Percentiles rank a stretch among this genome's conserved stretches.
Conservation (phyloP, 2,329 filamentous ascomycete genomes). For the Penicillium oxalicum region DNA sequence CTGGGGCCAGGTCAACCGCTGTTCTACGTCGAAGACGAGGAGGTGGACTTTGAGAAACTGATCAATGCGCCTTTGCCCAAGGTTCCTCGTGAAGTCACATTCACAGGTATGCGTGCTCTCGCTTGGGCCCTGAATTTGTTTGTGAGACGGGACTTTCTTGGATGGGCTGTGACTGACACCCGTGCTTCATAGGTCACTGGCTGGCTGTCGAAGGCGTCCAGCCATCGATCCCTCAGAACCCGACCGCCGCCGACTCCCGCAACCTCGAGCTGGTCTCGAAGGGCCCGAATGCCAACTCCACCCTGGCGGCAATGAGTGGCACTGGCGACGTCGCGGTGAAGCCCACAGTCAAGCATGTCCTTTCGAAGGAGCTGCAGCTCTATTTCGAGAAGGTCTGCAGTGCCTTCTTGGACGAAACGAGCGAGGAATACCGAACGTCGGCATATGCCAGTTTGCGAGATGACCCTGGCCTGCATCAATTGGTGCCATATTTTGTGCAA, state of each 20-base stretch:
- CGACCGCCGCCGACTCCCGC: slow-evolving; percentile 75
- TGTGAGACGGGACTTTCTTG: no score
- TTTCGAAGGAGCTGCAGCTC: slow-evolving; percentile 90
- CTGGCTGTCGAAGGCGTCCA: slow-evolving; percentile 96
- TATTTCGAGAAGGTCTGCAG: slow-evolving; percentile 95
- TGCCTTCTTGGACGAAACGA: slow-evolving; percentile 80
- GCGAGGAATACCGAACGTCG: slow-evolving; percentile 78
- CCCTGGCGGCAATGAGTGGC: slow-evolving; percentile 74
- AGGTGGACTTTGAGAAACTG: slow-evolving; percentile 97
- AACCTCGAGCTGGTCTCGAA: slow-evolving; percentile 84
- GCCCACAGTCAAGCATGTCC: slow-evolving; percentile 88
- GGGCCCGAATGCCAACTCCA: slow-evolving; percentile 79
- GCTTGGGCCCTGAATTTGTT: not conserved
- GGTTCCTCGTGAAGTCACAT: slow-evolving; percentile 84
- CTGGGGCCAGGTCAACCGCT: slow-evolving; percentile 88
- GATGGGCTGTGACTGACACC: not conserved
- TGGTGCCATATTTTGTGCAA: slow-evolving; percentile 93
- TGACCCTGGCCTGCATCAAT: slow-evolving; percentile 89
- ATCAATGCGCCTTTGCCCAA: slow-evolving; percentile 95
- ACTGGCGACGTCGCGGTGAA: slow-evolving; percentile 79
- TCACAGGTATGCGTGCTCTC: slow-evolving; percentile 61
- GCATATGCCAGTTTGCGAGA: slow-evolving; percentile 78
- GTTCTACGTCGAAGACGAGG: slow-evolving; percentile 97
- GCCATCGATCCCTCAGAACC: slow-evolving; percentile 93
- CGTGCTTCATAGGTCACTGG: slow-evolving; percentile 68